Percentiles rank a stretch among this genome's conserved stretches.
phyloP scores from a whole-genome alignment of 1,284 basidiomycete genomes.

The Cryptococcus deneoformans region DNA sequence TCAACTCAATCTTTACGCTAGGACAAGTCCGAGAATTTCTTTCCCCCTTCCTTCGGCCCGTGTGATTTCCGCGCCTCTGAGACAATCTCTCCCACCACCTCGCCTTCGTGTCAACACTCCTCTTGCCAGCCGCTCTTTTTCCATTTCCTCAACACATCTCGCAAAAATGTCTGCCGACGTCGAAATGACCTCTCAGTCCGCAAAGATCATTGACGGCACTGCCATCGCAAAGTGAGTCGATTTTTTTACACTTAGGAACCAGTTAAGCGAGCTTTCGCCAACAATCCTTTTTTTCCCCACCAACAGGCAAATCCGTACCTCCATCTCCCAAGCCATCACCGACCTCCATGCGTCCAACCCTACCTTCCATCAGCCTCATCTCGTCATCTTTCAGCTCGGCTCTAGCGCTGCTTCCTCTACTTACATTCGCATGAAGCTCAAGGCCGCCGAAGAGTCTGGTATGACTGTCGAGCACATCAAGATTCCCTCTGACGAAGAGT shows the following conservation, averaged over 20 bases:
- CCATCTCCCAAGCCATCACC: slow-evolving; percentile 65
- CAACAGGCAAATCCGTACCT: slow-evolving; percentile 70
- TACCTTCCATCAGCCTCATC: slow-evolving; percentile 76
- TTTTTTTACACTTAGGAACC: background rate
- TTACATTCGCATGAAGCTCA: slow-evolving; percentile 98
- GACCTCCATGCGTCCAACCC: slow-evolving; percentile 61
- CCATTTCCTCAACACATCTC: slow-evolving; percentile 1
- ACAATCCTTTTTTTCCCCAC: background rate
- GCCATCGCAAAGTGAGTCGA: slow-evolving; percentile 74
- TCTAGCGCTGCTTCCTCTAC: slow-evolving; percentile 82
- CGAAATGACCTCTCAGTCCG: slow-evolving; percentile 12
- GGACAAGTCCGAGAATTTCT: no score
- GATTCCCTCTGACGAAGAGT: slow-evolving; percentile 65
- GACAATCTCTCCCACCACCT: no score
- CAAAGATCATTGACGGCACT: slow-evolving; percentile 78
- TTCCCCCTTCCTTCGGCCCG: no score
- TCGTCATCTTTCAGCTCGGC: slow-evolving; percentile 94
- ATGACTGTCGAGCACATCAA: slow-evolving; percentile 82
- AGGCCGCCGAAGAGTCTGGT: slow-evolving; percentile 92
- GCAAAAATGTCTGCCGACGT: slow-evolving; percentile 13
- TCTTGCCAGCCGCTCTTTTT: background rate
- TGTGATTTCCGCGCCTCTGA: no score
- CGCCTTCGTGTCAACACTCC: no score
- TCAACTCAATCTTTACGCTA: no score
- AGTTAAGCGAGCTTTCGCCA: background rate